Conservation (phyloP, 1,139 yeast species). For the Entelexis paramagnoliae region DNA sequence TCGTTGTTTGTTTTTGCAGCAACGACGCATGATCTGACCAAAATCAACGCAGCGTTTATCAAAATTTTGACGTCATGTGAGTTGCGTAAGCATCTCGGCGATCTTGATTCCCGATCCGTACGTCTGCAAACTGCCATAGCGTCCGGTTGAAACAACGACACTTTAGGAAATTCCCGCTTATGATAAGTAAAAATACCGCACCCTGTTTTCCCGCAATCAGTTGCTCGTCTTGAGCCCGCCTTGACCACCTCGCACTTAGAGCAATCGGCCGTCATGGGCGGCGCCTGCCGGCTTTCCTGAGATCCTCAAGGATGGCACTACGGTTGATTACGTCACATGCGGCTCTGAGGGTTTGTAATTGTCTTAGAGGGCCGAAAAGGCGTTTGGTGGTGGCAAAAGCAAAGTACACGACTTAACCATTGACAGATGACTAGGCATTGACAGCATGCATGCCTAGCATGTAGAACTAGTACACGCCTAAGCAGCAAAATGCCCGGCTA, state of each 20-base stretch:
- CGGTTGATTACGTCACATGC: not conserved
- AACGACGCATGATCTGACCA: not conserved
- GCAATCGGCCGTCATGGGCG: not conserved
- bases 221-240: not conserved
- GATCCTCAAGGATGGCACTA: not conserved
- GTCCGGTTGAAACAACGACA: too few species aligned
- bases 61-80: not conserved
- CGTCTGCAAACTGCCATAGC: not conserved
- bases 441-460: not conserved
- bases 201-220: too few species aligned
- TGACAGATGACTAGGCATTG: not conserved
- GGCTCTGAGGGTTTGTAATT: not conserved
- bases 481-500: not conserved
- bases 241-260: not conserved
- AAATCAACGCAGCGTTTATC: not conserved
- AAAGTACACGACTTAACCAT: not conserved
- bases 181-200: too few species aligned
- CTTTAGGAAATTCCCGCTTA: too few species aligned
- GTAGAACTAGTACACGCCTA: not conserved
- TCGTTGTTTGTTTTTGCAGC: not conserved
- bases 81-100: not conserved
- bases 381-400: not conserved
- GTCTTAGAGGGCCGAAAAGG: not conserved
- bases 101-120: not conserved
- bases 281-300: not conserved